Base-by-base conservation (phyloP, 129 eudicot species). In the Saposhnikovia divaricata region DNA sequence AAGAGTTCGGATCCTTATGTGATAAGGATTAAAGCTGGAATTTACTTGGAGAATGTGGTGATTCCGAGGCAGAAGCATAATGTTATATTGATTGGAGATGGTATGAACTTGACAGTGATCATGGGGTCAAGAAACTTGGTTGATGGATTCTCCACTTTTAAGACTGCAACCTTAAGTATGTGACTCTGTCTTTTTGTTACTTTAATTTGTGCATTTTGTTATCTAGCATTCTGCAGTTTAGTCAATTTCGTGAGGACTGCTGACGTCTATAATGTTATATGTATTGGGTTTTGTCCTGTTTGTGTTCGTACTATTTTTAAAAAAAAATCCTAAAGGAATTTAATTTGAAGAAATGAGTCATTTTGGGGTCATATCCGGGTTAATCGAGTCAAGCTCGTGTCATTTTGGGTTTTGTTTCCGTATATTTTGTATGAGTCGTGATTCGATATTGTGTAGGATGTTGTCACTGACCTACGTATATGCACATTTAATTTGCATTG, bases 101-200 rank as follows among this genome's bases (percentile, higher is more conserved):
- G 97, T 57, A 91, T 93, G 89, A 89, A 89, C 80, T 75, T 86
- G 5, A 93, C 96, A 0, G 79, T 91, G 9, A 87, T 93, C 88
- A 85, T 83, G 1, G 95, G 91, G 23, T 83, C 89, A 65, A 89
- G 86, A 83, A 91, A 84, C 79, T 83, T 86, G 65, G 88, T 82
- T 10, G 96, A 88, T 53, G 98, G 98, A 9, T 93, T 81, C 50
- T 88, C 97, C 74, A 89, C 97, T 39, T 93, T 89, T 87, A 87
- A 85, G 34, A 89, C 97, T 11, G 98, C 98, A 9, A 93, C 98
- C 38, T 69, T 93, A 18, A 87, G 98, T 93, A 91, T 9, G 93
- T 76, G 45, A 74, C 21, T 1, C 14, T 43, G 18, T 73, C 21
- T 23, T 23, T 40, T 43, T 9, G 1, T 43, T 9, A 73, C 13